A percentile compares a stretch with the other conserved stretches of the same genome.
Evolutionary conservation across 2,329 filamentous ascomycete genomes (phyloP).

Genomic region (Arthroderma sp.): DNA sequence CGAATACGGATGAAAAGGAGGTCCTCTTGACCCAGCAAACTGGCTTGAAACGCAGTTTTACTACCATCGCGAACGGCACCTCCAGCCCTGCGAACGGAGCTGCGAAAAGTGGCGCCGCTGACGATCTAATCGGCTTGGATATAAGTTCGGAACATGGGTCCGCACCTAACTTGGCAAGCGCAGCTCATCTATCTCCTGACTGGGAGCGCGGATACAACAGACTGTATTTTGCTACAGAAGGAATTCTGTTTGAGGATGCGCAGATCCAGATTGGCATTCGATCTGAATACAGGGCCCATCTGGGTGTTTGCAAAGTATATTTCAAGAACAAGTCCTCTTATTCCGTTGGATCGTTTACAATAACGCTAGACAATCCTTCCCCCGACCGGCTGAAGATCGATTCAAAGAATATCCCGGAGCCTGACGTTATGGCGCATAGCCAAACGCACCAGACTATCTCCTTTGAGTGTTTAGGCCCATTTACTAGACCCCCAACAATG

Average conservation of each 20-base stretch:
- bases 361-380: slow-evolving; percentile 63
- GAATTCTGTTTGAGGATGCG: slow-evolving; percentile 84
- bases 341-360: slow-evolving; percentile 80
- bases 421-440: slow-evolving; percentile 55
- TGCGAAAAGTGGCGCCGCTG: slow-evolving; percentile 32
- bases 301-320: slow-evolving; percentile 90
- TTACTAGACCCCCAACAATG: slow-evolving; percentile 75
- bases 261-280: slow-evolving; percentile 87
- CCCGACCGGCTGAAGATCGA: slow-evolving; percentile 65
- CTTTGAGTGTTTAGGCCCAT: slow-evolving; percentile 75
- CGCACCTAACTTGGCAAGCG: slow-evolving; percentile 76
- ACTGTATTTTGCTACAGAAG: slow-evolving; percentile 66
- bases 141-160: slow-evolving; percentile 46
- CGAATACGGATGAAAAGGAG: slow-evolving; percentile 69
- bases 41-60: slow-evolving; percentile 78
- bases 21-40: slow-evolving; percentile 67
- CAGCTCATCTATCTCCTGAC: slow-evolving; percentile 81
- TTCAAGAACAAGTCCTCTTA: slow-evolving; percentile 88
- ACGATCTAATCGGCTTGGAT: slow-evolving; percentile 72
- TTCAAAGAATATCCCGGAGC: slow-evolving; percentile 77
- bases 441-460: slow-evolving; percentile 91
- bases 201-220: slow-evolving; percentile 87
- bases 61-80: slow-evolving; percentile 35
- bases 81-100: slow-evolving; percentile 20
- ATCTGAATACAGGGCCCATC: slow-evolving; percentile 87